Conservation (phyloP, 352 stramenopile genomes). For the Phytophthora pini region DNA sequence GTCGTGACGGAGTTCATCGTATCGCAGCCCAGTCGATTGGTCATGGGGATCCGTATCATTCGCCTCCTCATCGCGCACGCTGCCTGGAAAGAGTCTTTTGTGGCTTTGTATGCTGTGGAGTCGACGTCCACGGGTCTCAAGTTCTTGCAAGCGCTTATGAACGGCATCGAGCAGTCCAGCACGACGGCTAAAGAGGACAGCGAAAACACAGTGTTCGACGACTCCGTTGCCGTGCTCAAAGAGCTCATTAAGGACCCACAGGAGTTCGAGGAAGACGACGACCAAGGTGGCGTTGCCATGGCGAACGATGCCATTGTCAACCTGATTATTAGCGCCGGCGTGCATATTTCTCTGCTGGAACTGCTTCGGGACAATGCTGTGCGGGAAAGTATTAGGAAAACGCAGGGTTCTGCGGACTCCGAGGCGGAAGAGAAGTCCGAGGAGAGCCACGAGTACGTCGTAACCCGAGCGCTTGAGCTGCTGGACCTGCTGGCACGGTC, state of each 20-base stretch:
- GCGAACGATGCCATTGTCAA: constrained; percentile 70
- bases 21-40: constrained; percentile 51
- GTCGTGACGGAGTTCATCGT: constrained; percentile 80
- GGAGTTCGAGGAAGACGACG: constrained; percentile 32
- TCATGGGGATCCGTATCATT: constrained; percentile 72
- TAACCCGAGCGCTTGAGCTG: constrained; percentile 51
- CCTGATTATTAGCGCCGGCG: constrained; percentile 68
- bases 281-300: constrained; percentile 45
- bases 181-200: constrained; percentile 24
- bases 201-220: constrained; percentile 59
- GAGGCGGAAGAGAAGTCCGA: constrained; percentile 29
- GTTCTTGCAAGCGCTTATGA: constrained; percentile 71
- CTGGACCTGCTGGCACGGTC: constrained; percentile 62
- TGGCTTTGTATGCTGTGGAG: constrained; percentile 69
- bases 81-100: constrained; percentile 78
- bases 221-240: constrained; percentile 65
- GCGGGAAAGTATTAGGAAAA: constrained; percentile 30
- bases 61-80: constrained; percentile 73
- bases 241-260: constrained; percentile 55
- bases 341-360: constrained; percentile 75
- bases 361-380: constrained; percentile 51
- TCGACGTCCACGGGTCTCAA: constrained; percentile 65
- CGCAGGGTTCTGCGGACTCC: constrained; percentile 12
- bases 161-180: constrained; percentile 57
- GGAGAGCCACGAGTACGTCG: constrained; percentile 37